Base-by-base conservation (phyloP, 257 asterid genomes). In the Craterostigma plantagineum region DNA sequence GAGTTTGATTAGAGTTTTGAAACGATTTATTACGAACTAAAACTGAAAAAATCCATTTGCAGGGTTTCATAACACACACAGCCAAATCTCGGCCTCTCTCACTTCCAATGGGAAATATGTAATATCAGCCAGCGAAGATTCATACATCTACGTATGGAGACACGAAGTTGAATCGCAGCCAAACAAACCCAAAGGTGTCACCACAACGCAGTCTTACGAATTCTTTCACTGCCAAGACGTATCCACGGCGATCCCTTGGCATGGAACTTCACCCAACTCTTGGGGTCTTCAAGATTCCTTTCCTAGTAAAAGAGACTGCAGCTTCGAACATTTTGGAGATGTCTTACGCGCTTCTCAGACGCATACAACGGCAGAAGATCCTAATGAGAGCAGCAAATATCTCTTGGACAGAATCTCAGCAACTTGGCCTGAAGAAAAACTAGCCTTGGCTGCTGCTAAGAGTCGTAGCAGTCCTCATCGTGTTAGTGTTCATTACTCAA, bases 391-490 rank as follows among this genome's bases (percentile, higher is more conserved):
- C n/a, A 61, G 77, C 61, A 59, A 64, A 49, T 65, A 51, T 43
- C 65, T 79, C 35, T 79, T 70, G 34, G 93, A 87, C 53, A 77
- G 80, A 62, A 68, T 77, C 52, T 73, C 97, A 7, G 81, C 71
- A 7, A 76, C 95, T 16, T 82, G 95, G 98, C 95, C 98, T 0
- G 98, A 87, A 78, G 98, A 87, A 67, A 82, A 70, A 57, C 83
- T 82, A 14, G 8, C 64, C 23, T 54, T 65, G 9, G 71, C 85
- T 42, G n/a, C n/a, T n/a, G 51, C 75, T 8, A 79, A 65, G 74
- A 67, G 56, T 54, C 62, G 63, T 11, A 75, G 92, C 60, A n/a
- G n/a, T n/a, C 30, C 30, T 23, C 81, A 92, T 52, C 74, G 72
- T 48, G 76, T 66, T 8, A 77, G 92, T 42, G 76, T 75, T 38